Conservation (phyloP, 441 rosid species). For the Omphalea diandra region DNA sequence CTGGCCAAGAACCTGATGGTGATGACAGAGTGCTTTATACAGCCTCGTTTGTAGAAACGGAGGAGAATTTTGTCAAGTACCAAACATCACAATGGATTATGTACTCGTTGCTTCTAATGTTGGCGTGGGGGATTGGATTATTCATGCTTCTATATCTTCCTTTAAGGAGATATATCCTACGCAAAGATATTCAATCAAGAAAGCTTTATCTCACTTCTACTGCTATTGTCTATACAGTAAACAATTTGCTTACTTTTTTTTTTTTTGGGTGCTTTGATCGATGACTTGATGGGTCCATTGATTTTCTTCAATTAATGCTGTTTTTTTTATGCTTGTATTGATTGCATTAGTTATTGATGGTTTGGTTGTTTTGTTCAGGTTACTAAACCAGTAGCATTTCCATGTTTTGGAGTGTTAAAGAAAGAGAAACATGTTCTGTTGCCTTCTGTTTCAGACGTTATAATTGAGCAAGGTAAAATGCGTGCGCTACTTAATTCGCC, state of each 20-base stretch:
- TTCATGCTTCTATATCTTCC: conserved; percentile 69
- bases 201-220: conserved; percentile 63
- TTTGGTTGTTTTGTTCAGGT: conserved; percentile 39
- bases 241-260: not conserved
- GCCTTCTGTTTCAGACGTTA: conserved; percentile 62
- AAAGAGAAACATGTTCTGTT: conserved; percentile 69
- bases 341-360: conserved; percentile 7
- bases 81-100: conserved; percentile 61
- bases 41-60: conserved; percentile 58
- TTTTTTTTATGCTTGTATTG: not conserved
- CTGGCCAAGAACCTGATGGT: conserved; percentile 30
- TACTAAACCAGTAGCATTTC: conserved; percentile 58
- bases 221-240: conserved; percentile 69
- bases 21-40: conserved; percentile 46
- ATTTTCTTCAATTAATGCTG: not conserved
- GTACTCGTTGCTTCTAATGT: conserved; percentile 50
- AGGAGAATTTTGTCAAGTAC: conserved; percentile 51
- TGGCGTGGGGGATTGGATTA: conserved; percentile 72
- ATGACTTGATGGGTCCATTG: not conserved
- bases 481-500: not conserved
- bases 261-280: not conserved
- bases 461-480: conserved; percentile 64
- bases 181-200: conserved; percentile 60
- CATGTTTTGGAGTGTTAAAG: conserved; percentile 66
- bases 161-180: conserved; percentile 51